These are phyloP conservation scores for Adansonia digitata DNA, from an alignment of 345 rosid genomes.

Conservation along the genomic window DNA sequence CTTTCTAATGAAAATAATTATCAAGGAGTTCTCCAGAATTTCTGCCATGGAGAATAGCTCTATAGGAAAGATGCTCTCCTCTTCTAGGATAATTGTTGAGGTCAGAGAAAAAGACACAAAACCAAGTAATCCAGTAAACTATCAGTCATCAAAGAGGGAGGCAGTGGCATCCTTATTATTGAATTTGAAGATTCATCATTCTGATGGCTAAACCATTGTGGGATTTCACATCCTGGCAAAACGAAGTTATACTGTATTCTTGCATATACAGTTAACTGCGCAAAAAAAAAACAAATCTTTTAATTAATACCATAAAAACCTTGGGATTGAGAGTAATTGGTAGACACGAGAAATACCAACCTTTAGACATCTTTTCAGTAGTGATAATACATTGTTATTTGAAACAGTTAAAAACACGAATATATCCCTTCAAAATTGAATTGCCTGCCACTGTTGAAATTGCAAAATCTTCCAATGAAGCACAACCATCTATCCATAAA, in stretches of 20 bases:
- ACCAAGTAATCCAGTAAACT: neutral
- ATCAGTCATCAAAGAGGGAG: neutral
- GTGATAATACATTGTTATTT: neutral
- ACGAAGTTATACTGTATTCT: neutral
- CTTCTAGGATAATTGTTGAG: neutral
- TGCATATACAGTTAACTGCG: neutral
- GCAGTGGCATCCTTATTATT: neutral
- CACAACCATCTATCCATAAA: constrained; percentile 15
- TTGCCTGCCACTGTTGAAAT: neutral
- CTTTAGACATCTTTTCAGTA: neutral
- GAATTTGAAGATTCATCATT: neutral
- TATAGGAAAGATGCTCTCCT: accelerated
- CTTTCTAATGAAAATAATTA: neutral
- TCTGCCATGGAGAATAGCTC: neutral
- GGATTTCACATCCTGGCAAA: constrained; percentile 5
- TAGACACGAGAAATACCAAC: neutral
- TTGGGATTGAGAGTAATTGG: neutral
- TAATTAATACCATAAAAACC: neutral
- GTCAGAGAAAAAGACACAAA: neutral
- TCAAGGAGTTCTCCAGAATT: neutral
- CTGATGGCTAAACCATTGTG: neutral
- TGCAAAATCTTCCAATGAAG: constrained; percentile 1
- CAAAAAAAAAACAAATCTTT: neutral
- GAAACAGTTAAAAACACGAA: neutral
- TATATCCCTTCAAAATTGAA: accelerated